Percentiles rank a stretch among this genome's conserved stretches.
Evolutionary conservation across 306 rosid genomes (phyloP).

Genomic region (barrel medic (Medicago truncatula)): MtrunA17r5.0-ANR NC_053048.1:39138001-39138500

Average conservation of each 20-base stretch:
- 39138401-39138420: constrained; percentile 94
- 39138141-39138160: constrained; percentile 65
- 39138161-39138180: constrained; percentile 77
- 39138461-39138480: constrained; percentile 95
- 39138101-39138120: constrained; percentile 74
- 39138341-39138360: constrained; percentile 81
- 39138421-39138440: constrained; percentile 67
- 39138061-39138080: constrained; percentile 59
- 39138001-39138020: constrained; percentile 87
- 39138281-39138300: constrained; percentile 95
- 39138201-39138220: constrained; percentile 92
- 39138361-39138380: constrained; percentile 84
- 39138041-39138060: constrained; percentile 35
- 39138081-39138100: constrained; percentile 56
- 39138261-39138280: constrained; percentile 85
- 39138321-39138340: constrained; percentile 90
- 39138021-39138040: constrained; percentile 66
- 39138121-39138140: constrained; percentile 74
- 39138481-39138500: constrained; percentile 88
- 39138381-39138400: constrained; percentile 93
- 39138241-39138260: constrained; percentile 88
- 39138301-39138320: constrained; percentile 97
- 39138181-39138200: constrained; percentile 86
- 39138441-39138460: constrained; percentile 82
- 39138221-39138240: constrained; percentile 92